Evolutionary conservation across 2,329 filamentous ascomycete species (phyloP).

Genomic region (Xylariaceae sp.): DNA sequence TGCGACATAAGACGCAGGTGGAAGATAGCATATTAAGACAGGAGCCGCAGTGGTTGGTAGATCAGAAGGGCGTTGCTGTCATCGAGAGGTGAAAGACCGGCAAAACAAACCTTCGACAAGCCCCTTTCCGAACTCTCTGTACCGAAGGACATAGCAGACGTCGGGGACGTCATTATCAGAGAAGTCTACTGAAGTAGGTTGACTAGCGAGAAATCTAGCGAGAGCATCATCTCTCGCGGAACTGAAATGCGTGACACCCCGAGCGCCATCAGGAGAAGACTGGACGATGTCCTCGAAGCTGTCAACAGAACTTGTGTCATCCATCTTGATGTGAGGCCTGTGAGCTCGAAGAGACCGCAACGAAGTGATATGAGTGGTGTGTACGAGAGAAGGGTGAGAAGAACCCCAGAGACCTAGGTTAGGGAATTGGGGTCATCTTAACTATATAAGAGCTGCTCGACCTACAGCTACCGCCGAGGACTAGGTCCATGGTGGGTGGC

Average conservation of each 20-base stretch:
- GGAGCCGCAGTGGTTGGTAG: not conserved
- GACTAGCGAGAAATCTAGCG: not conserved
- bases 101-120: slow-evolving; percentile 34
- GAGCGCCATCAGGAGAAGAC: slow-evolving; percentile 6
- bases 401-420: too few species aligned
- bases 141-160: slow-evolving; percentile 41
- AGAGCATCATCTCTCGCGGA: not conserved
- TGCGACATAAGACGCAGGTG: not conserved
- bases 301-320: slow-evolving; percentile 31
- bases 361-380: not conserved
- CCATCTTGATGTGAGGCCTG: slow-evolving; percentile 17
- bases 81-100: not conserved
- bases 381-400: too few species aligned
- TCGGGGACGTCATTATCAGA: slow-evolving; percentile 36
- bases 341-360: not conserved
- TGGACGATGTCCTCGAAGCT: slow-evolving; percentile 35
- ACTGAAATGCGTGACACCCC: not conserved
- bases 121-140: slow-evolving; percentile 34
- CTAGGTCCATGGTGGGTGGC: too few species aligned
- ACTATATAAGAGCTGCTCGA: too few species aligned
- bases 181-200: slow-evolving; percentile 17
- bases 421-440: too few species aligned
- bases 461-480: too few species aligned
- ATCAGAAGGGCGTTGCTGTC: not conserved
- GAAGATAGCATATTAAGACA: not conserved